Evolutionary conservation across 495 filamentous ascomycete species (phyloP).

Genomic region (Schizothecium vesticola): DNA sequence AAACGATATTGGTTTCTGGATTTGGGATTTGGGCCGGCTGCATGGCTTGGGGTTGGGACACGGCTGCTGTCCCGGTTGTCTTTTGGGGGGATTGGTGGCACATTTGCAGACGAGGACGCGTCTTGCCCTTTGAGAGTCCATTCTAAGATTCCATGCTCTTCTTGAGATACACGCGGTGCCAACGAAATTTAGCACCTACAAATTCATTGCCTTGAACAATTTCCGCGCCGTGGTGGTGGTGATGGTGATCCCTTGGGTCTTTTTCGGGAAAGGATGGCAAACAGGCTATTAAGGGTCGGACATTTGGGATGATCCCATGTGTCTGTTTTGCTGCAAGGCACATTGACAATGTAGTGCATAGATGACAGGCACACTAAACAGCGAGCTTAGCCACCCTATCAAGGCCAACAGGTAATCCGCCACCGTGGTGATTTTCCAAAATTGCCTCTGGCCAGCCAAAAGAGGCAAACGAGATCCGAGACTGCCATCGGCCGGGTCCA

Average conservation of each 20-base stretch:
- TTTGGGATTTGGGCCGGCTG: neutral
- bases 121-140: neutral
- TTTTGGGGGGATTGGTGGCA: neutral
- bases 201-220: neutral
- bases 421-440: neutral
- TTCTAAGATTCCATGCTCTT: neutral
- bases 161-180: neutral
- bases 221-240: neutral
- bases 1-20: neutral
- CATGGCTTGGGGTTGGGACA: neutral
- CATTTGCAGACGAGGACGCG: neutral
- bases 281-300: neutral
- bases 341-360: neutral
- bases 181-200: neutral
- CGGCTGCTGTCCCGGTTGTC: neutral
- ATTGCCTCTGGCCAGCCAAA: neutral
- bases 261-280: neutral
- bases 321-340: neutral
- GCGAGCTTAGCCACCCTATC: neutral
- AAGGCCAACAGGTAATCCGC: neutral
- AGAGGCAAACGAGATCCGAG: neutral
- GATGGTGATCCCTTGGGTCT: neutral
- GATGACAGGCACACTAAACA: neutral
- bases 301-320: too few relatives aligned
- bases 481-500: neutral